Base-by-base conservation (phyloP, 2,329 filamentous ascomycete species). In the Aureobasidium musti region DNA sequence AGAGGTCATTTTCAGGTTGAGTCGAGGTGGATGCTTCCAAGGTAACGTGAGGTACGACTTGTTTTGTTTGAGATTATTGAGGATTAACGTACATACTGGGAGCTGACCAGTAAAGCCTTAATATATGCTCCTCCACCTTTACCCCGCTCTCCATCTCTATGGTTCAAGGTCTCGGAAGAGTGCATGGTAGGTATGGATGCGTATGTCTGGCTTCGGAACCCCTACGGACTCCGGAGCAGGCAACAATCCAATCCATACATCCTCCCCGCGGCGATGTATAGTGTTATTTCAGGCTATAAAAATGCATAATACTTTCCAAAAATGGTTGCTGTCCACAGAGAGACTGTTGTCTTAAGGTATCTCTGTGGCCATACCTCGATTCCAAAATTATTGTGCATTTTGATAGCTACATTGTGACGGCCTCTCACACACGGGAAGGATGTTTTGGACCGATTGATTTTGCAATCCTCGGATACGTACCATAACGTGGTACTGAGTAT, bases 1-100 rank as follows among this genome's bases (percentile, higher is more conserved):
- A 70, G 73, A 45, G 71, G 72, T 57, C 72, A 72, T 54, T 39
- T 49, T 50, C 3, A 5, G 21, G 2, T 23, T 23, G 49, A 52
- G 4, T 17, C 5, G 23, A 19, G 23, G 49, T 3, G 13, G 6
- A 10, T 21, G n/a, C 7, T 53, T 37, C 17, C 7, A 3, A 7
- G 10, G 28, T 19, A 53, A 37, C 19, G n/a, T 53, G n/a, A 47
- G 26, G 28, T 52, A 30, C 7, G 19, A 11, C 30, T 35, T 14
- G 7, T 10, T 19, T 14, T 52, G 47, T 5, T 30, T 7, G 14
- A 50, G 5, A 13, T 3, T 30, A 7, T 26, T 17, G 21, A 26
- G 10, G 11, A 23, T n/a, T 10, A 13, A 45, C 5, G 4, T 23
- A 50, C 1, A 10, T 33, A 19, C 3, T 33, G 28, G 5, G 8